Evolutionary conservation across 2,329 filamentous ascomycete genomes (phyloP), one percentile per base, ranked within the genome.

Genomic region (Penicillium sp.): DNA sequence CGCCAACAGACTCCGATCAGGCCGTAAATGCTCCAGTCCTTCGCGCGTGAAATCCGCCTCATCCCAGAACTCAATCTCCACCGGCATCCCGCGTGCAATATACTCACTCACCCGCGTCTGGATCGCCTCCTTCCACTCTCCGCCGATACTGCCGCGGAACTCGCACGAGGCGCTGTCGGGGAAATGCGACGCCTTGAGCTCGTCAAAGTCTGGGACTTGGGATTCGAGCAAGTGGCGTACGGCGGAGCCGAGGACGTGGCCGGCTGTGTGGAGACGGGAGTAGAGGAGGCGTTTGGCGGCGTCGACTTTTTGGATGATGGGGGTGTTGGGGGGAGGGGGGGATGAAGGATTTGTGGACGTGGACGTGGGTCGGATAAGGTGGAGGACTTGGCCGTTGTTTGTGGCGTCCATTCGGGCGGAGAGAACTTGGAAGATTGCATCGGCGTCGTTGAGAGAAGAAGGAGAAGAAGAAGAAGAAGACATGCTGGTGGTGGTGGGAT

Each of bases 101-200:
- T 80, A 81, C 54, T 80, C 79, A 54, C 86, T 76, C 2, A 85
- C 67, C 39, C 76, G 76, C 0, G 60, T 57, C 65, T 90, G 85
- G 37, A 90, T 86, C 0, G 70, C 61, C 0, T 73, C 76, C 60
- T 83, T 84, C 71, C 75, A 80, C 50, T 77, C 79, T 1, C 79
- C 80, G 1, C 83, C 81, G 27, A 90, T 88, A 2, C 76, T 59
- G 1, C 85, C 86, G 35, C 73, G 70, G 55, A 88, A 89, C 61
- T 88, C 84, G 55, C 82, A 84, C 0, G 77, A 75, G 1, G 85
- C 83, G 0, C 79, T 76, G 55, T 82, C 81, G 0, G 86, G 86
- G 55, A 82, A 84, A 61, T 90, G 86, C 4, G 78, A 82, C 0
- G 86, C 86, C 65, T 89, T 90, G 9, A 81, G 69, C 61, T 89